Base-by-base conservation (phyloP, 306 rosid genomes). In the Acacia acuminata region DNA sequence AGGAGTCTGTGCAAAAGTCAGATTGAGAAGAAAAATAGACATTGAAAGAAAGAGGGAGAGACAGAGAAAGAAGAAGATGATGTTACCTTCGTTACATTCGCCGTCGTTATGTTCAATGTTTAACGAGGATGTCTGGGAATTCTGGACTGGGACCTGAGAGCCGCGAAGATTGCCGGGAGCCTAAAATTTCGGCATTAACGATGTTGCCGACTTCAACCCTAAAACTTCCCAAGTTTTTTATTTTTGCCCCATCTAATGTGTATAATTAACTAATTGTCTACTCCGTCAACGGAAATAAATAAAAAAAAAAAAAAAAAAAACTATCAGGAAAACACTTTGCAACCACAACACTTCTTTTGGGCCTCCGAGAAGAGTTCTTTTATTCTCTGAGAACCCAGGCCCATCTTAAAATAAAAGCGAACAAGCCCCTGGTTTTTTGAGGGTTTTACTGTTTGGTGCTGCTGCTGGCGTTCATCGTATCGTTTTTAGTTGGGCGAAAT, bases 191-290 rank as follows among this genome's bases (percentile, higher is more conserved):
- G 40, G 45, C 76, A 71, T 24, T 25, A 32, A 58, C 56, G 38
- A 71, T 24, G 76, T 19, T 45, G 75, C 56, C 75, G 75, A 71
- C 75, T 71, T 42, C 36, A 71, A 71, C 75, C 75, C 75, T 71
- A 71, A 44, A 24, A 24, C 14, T 51, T 17, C 7, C 7, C 9
- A 3, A 14, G 8, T 51, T 51, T 51, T 51, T 51, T 5, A 48
- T 50, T 15, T 51, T 51, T 19, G 58, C 60, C 60, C 60, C 60
- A 13, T 19, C 24, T 19, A 53, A 53, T 53, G n/a, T 19, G 22
- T 53, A 24, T 19, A 53, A 53, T 51, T 55, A 13, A 55, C 61
- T 20, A 55, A 19, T 55, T 8, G 61, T 7, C 61, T n/a, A 20
- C 25, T 55, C 1, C 3, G 1, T 7, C 17, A 34, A 34, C 38